A percentile compares a stretch with the other conserved stretches of the same genome.
Conservation (phyloP, 371 early-diverging fungal species). For the Capniomyces stellatus region DNA sequence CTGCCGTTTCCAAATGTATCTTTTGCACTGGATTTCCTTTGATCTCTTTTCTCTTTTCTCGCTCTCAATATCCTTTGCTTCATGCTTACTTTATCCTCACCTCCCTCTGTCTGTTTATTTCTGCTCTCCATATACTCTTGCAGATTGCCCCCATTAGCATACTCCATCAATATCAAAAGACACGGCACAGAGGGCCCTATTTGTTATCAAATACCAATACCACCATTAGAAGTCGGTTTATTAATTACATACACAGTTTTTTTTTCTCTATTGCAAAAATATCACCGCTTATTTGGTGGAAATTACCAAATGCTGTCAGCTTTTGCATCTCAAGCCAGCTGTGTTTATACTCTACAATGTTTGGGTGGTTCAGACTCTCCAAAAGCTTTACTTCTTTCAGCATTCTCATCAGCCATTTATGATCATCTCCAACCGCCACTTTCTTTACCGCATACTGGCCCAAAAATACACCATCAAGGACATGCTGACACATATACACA, state of each 20-base stretch:
- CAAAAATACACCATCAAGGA: conserved; percentile 59
- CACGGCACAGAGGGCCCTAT: conserved; percentile 76
- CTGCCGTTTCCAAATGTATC: conserved; percentile 15
- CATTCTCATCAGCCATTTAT: conserved; percentile 84
- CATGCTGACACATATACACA: conserved; percentile 66
- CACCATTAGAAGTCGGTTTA: no score
- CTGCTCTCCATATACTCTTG: conserved; percentile 60
- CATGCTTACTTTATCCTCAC: not conserved
- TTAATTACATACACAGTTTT: no score
- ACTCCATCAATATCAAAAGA: conserved; percentile 92
- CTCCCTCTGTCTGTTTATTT: conserved; percentile 10
- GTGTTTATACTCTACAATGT: conserved; percentile 88
- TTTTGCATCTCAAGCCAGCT: conserved; percentile 75
- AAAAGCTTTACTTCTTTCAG: conserved; percentile 80
- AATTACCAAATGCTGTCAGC: conserved; percentile 38
- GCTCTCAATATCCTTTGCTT: no score
- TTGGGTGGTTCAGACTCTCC: conserved; percentile 71
- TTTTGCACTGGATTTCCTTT: no score
- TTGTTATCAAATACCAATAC: no score
- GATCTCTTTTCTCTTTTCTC: conserved; percentile 21
- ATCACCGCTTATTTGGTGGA: no score
- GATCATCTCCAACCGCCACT: conserved; percentile 79
- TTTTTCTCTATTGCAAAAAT: no score
- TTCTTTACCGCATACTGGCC: conserved; percentile 86
- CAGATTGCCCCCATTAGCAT: conserved; percentile 88